A percentile compares a stretch with the other conserved stretches of the same genome.
Evolutionary conservation across 78 protist species (phyloP).

Genomic region (Cavenderia fasciculata): DNA sequence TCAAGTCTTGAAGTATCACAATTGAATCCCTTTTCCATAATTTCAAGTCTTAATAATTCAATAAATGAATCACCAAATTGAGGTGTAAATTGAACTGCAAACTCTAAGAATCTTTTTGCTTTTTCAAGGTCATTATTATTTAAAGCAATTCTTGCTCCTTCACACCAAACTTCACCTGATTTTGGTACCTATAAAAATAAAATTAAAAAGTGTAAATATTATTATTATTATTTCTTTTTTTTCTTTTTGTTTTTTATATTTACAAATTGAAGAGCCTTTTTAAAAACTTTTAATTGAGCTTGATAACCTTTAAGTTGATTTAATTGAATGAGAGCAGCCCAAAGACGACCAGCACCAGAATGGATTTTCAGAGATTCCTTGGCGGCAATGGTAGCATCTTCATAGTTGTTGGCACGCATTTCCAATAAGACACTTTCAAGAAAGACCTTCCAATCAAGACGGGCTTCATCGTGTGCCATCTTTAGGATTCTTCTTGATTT

Average conservation of each 20-base stretch:
- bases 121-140: constrained; percentile 77
- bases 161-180: constrained; percentile 98
- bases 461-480: constrained; percentile 63
- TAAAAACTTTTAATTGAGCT: constrained; percentile 67
- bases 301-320: constrained; percentile 53
- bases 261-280: constrained; percentile 66
- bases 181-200: constrained; percentile 84
- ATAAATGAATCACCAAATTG: constrained; percentile 97
- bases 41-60: constrained; percentile 85
- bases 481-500: constrained; percentile 62
- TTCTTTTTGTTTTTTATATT: background rate
- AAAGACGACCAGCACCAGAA: constrained; percentile 92
- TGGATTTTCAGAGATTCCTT: constrained; percentile 86
- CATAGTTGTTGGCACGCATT: constrained; percentile 82
- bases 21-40: constrained; percentile 78
- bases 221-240: background rate
- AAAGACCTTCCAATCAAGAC: constrained; percentile 91
- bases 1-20: constrained; percentile 76
- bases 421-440: constrained; percentile 89
- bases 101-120: constrained; percentile 82
- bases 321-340: constrained; percentile 95
- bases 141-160: constrained; percentile 93
- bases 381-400: constrained; percentile 80
- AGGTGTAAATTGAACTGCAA: constrained; percentile 95
- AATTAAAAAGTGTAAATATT: background rate